Conservation (phyloP, 768 basidiomycete species). For the Trametes gibbosa region DNA sequence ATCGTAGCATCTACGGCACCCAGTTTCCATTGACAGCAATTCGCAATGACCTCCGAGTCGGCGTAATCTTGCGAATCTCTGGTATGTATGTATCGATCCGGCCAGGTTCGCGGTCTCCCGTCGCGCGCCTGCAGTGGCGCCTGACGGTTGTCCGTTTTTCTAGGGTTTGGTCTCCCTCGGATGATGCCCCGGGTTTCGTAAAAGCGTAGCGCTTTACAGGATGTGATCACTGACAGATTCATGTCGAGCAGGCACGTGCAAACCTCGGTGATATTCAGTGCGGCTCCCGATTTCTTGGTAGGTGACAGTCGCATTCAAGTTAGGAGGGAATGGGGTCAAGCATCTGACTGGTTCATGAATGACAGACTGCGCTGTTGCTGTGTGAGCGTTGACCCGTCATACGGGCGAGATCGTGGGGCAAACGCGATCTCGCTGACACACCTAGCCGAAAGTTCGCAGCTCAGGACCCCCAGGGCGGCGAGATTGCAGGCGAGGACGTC, state of each 20-base stretch:
- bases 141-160: not conserved
- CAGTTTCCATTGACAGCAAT: not conserved
- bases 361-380: slow-evolving; percentile 7
- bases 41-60: not conserved
- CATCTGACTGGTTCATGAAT: not conserved
- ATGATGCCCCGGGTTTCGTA: not conserved
- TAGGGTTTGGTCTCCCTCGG: not conserved
- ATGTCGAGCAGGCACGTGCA: not conserved
- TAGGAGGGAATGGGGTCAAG: not conserved
- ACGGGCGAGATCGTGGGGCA: not conserved
- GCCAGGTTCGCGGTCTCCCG: not conserved
- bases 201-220: not conserved
- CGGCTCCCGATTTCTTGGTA: slow-evolving; percentile 7
- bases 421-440: not conserved
- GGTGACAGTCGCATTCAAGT: not conserved
- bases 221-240: not conserved
- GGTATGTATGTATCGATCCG: slow-evolving; percentile 2
- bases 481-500: not conserved
- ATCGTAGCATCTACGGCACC: not conserved
- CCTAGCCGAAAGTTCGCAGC: not conserved
- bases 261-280: not conserved
- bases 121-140: not conserved
- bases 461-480: not conserved
- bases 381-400: not conserved
- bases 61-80: slow-evolving; percentile 1